Percentiles rank a stretch among this genome's conserved stretches.
phyloP scores from a whole-genome alignment of 2,329 filamentous ascomycete species.

The Pseudogymnoascus sp. region DNA sequence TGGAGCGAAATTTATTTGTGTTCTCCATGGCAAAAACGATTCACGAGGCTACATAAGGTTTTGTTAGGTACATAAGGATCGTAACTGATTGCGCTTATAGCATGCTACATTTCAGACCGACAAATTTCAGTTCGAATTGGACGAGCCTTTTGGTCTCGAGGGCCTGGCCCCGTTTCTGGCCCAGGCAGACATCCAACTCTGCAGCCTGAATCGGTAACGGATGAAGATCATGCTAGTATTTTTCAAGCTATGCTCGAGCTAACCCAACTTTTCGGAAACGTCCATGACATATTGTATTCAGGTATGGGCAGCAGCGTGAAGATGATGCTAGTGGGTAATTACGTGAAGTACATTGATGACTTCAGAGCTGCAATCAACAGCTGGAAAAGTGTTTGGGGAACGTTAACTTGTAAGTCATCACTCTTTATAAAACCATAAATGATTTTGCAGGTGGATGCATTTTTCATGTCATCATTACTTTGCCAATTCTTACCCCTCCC shows the following conservation, averaged over 20 bases:
- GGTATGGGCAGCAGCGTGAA: slow-evolving; percentile 61
- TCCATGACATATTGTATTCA: slow-evolving; percentile 65
- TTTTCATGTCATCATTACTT: not conserved
- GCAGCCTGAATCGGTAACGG: slow-evolving; percentile 46
- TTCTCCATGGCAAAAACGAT: not conserved
- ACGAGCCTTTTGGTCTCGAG: slow-evolving; percentile 65
- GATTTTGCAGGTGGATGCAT: not conserved
- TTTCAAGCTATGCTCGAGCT: slow-evolving; percentile 64
- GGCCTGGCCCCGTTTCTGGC: slow-evolving; percentile 57
- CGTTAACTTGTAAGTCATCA: slow-evolving; percentile 45
- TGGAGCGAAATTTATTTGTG: not conserved
- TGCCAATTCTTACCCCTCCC: not conserved
- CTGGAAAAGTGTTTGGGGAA: slow-evolving; percentile 64
- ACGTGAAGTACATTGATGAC: slow-evolving; percentile 68
- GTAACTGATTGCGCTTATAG: slow-evolving; percentile 21
- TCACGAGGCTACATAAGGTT: not conserved
- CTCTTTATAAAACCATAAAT: not conserved
- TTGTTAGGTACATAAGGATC: not conserved
- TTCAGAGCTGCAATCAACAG: slow-evolving; percentile 59
- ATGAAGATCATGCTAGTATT: slow-evolving; percentile 59
- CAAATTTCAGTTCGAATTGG: slow-evolving; percentile 63
- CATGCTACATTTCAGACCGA: slow-evolving; percentile 52
- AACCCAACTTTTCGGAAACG: slow-evolving; percentile 64
- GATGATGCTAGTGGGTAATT: slow-evolving; percentile 61
- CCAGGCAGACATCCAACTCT: slow-evolving; percentile 44